Base-by-base conservation (phyloP, 768 basidiomycete genomes). In the Pholiota microspora region DNA sequence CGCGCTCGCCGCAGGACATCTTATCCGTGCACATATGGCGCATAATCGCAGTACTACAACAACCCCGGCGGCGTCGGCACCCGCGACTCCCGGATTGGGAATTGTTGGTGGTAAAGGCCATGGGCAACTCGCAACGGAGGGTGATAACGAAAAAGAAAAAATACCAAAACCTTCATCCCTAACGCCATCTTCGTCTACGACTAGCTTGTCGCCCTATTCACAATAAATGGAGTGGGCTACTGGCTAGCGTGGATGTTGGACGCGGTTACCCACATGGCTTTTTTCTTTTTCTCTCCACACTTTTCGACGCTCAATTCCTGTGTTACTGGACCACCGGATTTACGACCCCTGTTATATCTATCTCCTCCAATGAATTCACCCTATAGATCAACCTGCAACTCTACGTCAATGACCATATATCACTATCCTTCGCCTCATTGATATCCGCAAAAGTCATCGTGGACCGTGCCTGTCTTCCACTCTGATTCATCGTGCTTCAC, bases 1-100 rank as follows among this genome's bases (percentile, higher is more conserved):
- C 59, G 95, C 97, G 1, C 82, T 99, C 34, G 95, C 95, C 0
- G 94, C 94, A 2, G 96, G 96, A 0, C 94, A 97, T 66, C 80
- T 98, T 57, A 94, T 98, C 65, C 82, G 89, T 35, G 95, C 95
- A 25, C 94, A 98, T 68, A 82, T 97, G 71, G 86, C 84, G 31
- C 94, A 95, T 75, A 98, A 98, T 67, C 87, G 49, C 85, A 84
- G 63, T 28, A 40, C 36, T 13, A 79, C 86, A 15, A 87, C 84
- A 54, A 96, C 94, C 0, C 94, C 94, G 0, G 82, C 77, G 8
- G 74, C 72, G 0, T 84, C 84, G 25, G 74, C 79, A 7, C 85
- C 86, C 7, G 74, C 78, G 9, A 86, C 86, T 2, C 87, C 87
- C 7, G 84, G 23, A 64, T 23, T 49, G 29, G 52, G 51, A 32